Conservation (phyloP, 441 rosid species). For the Breynia disticha region DNA sequence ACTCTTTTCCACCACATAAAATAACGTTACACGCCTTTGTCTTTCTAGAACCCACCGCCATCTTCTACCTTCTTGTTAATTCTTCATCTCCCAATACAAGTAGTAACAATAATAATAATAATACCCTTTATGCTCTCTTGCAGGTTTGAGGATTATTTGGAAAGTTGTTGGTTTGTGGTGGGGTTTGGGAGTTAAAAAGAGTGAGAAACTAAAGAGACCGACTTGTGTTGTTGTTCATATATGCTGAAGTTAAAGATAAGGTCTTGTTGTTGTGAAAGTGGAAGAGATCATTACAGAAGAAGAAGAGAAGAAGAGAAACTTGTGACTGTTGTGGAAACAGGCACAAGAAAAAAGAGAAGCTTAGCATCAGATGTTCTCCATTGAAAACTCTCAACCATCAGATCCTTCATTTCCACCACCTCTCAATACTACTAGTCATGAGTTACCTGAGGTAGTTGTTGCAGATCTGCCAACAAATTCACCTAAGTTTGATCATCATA, state of each 20-base stretch:
- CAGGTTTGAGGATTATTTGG: constrained; percentile 8
- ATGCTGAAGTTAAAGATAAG: constrained; percentile 66
- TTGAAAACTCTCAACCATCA: constrained; percentile 62
- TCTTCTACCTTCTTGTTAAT: constrained; percentile 18
- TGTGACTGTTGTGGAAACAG: constrained; percentile 55
- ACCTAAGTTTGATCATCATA: constrained; percentile 22
- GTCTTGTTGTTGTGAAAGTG: constrained; percentile 21
- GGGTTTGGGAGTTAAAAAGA: background rate
- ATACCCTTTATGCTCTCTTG: background rate
- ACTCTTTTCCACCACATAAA: constrained; percentile 56
- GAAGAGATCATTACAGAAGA: constrained; percentile 1
- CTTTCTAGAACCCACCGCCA: constrained; percentile 16
- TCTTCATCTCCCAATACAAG: too few relatives aligned
- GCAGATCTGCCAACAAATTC: constrained; percentile 47
- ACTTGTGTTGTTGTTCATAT: constrained; percentile 26
- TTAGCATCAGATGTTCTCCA: constrained; percentile 90
- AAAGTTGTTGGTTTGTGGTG: background rate
- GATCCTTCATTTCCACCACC: constrained; percentile 48
- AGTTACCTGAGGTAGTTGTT: constrained; percentile 8
- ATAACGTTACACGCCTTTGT: constrained; percentile 33
- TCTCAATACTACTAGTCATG: constrained; percentile 27
- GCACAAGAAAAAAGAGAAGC: constrained; percentile 56
- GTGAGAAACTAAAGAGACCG: constrained; percentile 14
- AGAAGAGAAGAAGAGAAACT: constrained; percentile 35
- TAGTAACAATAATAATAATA: too few relatives aligned